Conservation (phyloP, 1,284 basidiomycete species). For the Sphaerobolus stellatus region DNA sequence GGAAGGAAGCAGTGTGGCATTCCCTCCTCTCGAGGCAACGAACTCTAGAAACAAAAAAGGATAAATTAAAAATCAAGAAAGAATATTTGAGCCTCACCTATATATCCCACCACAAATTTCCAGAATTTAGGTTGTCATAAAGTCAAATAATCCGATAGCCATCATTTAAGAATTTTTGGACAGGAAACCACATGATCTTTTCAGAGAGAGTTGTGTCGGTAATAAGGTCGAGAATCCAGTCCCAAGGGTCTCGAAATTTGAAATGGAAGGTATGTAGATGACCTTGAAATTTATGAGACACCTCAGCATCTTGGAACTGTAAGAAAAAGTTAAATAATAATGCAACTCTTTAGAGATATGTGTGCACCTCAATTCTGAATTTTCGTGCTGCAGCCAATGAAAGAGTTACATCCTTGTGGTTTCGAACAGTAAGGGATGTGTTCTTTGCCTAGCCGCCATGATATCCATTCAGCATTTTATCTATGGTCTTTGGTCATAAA, state of each 20-base stretch:
- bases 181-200: neutral
- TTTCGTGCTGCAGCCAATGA: neutral
- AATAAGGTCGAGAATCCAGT: neutral
- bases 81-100: constrained; percentile 20
- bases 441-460: neutral
- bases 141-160: constrained; percentile 5
- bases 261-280: neutral
- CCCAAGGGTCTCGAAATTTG: neutral
- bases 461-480: neutral
- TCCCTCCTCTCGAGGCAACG: too few species aligned
- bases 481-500: neutral
- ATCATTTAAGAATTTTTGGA: neutral
- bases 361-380: neutral
- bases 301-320: neutral
- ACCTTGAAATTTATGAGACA: neutral
- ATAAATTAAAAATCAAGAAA: constrained; percentile 8
- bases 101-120: too few species aligned
- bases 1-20: constrained; percentile 27
- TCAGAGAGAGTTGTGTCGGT: neutral
- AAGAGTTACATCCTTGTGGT: neutral
- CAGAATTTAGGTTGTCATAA: constrained; percentile 27
- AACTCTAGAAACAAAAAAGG: too few species aligned
- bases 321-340: neutral
- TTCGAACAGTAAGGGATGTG: neutral
- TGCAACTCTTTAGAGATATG: neutral